Evolutionary conservation across 306 rosid genomes (phyloP).

Genomic region (Datisca glomerata): DNA sequence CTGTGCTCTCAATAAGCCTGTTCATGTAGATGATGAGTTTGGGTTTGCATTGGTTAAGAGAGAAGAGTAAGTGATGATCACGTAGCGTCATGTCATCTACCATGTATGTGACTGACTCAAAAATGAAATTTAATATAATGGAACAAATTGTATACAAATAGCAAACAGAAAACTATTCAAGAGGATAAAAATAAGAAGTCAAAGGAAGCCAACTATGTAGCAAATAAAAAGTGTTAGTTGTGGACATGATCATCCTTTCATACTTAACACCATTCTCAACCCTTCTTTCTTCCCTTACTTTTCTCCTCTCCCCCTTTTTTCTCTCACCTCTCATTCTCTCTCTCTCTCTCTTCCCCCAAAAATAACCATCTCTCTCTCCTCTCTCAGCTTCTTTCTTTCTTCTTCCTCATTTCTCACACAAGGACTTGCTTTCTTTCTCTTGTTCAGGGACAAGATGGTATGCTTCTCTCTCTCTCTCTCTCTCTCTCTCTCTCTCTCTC

Average conservation of each 20-base stretch:
- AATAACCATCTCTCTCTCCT: slow-evolving; percentile 17
- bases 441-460: slow-evolving; percentile 50
- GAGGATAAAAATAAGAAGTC: not conserved
- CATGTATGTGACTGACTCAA: no score
- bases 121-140: no score
- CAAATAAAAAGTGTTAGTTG: not conserved
- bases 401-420: slow-evolving; percentile 28
- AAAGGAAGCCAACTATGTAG: slow-evolving; percentile 8
- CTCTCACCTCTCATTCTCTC: slow-evolving; percentile 38
- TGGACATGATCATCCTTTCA: slow-evolving; percentile 16
- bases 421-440: slow-evolving; percentile 12
- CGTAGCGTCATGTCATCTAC: no score
- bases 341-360: slow-evolving; percentile 26
- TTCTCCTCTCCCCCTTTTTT: slow-evolving; percentile 43
- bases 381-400: slow-evolving; percentile 10
- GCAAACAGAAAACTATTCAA: no score
- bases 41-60: no score
- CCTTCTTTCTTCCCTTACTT: slow-evolving; percentile 49
- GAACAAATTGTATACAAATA: no score
- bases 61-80: no score
- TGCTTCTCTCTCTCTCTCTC: slow-evolving; percentile 9
- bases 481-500: slow-evolving; percentile 5
- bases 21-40: no score
- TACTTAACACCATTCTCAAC: slow-evolving; percentile 26
- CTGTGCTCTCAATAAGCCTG: no score